These are phyloP conservation scores for Draba incana DNA, from an alignment of 345 rosid species.

Conservation along the genomic window DNA sequence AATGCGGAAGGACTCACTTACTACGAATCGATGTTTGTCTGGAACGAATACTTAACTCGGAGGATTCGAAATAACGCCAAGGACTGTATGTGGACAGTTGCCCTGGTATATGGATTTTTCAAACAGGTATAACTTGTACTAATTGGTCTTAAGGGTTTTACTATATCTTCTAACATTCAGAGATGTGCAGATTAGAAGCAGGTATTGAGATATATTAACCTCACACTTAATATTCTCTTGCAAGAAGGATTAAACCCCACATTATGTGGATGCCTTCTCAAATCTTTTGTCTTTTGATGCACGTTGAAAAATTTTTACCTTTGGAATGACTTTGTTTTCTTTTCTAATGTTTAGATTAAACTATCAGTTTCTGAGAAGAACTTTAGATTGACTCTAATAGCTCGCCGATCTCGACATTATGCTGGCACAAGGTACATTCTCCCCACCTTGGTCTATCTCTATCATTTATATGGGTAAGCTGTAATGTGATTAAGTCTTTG, in stretches of 20 bases:
- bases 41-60: conserved; percentile 92
- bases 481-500: background rate
- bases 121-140: conserved; percentile 69
- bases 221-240: background rate
- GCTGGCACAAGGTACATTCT: conserved; percentile 90
- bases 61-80: conserved; percentile 63
- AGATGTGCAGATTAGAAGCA: conserved; percentile 10
- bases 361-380: conserved; percentile 64
- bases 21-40: conserved; percentile 86
- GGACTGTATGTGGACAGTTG: conserved; percentile 87
- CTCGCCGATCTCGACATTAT: conserved; percentile 91
- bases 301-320: conserved; percentile 24
- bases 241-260: conserved; percentile 3
- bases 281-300: conserved; percentile 8
- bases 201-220: conserved; percentile 15
- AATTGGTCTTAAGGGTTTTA: conserved; percentile 1
- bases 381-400: conserved; percentile 72
- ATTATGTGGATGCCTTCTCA: conserved; percentile 14
- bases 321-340: background rate
- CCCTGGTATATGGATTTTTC: conserved; percentile 91
- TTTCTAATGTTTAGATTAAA: conserved; percentile 56
- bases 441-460: conserved; percentile 16
- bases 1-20: conserved; percentile 50
- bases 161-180: background rate
- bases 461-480: conserved; percentile 1